These are phyloP conservation scores for Peronospora tabacina DNA, from an alignment of 352 stramenopile genomes.

Conservation along the genomic window DNA sequence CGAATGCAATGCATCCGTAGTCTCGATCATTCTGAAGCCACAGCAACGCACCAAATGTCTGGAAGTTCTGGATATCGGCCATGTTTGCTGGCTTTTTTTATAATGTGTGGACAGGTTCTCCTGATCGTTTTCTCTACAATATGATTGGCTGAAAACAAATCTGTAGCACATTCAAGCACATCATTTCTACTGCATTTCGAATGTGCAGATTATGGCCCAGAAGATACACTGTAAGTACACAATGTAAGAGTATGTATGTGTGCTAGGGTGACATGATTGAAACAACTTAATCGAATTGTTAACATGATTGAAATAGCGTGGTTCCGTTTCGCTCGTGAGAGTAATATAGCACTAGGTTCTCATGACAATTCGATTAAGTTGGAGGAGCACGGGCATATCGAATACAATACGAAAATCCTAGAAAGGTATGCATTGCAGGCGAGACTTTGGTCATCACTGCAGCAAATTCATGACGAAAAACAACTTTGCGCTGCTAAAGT, in stretches of 20 bases:
- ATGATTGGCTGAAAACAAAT: slow-evolving; percentile 22
- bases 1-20: not conserved
- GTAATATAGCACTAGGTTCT: slow-evolving; percentile 47
- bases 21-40: not conserved
- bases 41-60: slow-evolving; percentile 72
- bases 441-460: no score
- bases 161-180: slow-evolving; percentile 5
- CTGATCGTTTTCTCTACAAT: slow-evolving; percentile 2
- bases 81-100: slow-evolving; percentile 34
- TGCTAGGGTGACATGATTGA: no score
- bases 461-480: no score
- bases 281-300: no score
- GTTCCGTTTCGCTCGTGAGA: slow-evolving; percentile 60
- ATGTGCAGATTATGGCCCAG: slow-evolving; percentile 40
- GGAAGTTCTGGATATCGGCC: slow-evolving; percentile 86
- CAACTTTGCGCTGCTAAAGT: no score
- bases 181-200: not conserved
- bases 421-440: no score
- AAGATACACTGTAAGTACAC: no score
- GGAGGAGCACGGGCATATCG: no score
- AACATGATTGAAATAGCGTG: slow-evolving; percentile 77
- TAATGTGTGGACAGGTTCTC: slow-evolving; percentile 34
- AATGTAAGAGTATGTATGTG: no score
- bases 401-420: no score
- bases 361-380: slow-evolving; percentile 56